Base-by-base conservation (phyloP, 768 basidiomycete genomes). In the Sporobolomyces pararoseus region DNA sequence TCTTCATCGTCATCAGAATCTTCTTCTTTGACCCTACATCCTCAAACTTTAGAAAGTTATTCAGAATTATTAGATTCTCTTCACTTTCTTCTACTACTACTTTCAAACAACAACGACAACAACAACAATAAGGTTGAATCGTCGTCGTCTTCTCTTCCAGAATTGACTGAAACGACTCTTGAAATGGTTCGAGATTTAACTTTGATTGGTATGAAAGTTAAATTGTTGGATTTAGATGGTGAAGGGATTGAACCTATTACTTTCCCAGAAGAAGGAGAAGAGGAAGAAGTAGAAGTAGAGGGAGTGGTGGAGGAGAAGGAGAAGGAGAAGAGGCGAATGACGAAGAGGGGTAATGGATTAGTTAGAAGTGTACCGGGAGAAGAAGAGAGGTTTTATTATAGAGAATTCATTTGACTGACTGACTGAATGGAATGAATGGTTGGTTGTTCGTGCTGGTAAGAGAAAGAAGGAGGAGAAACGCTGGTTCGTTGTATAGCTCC, bases 181-280 rank as follows among this genome's bases (percentile, higher is more conserved):
- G 88, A 87, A 29, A 91, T 91, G 76, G 88, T 95, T 16, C 70
- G 89, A 76, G 87, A 88, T 13, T 81, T 95, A 74, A 95, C 92
- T 3, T 91, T 93, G 75, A 90, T 95, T 70, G 92, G 91, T 3
- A 80, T 94, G 60, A 94, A 92, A 80, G 90, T 95, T 78, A 91
- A 92, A 79, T 81, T 94, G 73, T 83, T 93, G 42, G 92, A 94
- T 81, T 82, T 96, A 46, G 88, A 89, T 1, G 92, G 91, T 9
- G 91, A 93, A 79, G 87, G 85, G 80, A 88, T 92, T 21, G 89
- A 92, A 77, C n/a, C n/a, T n/a, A n/a, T 90, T 95, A 76, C 91
- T 51, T 29, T n/a, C n/a, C n/a, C n/a, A n/a, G 46, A 49, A 13
- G 25, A 16, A 3, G 55, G 42, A 0, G 61, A 63, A 27, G 63